Conservation (phyloP, 306 rosid genomes). For the Vigna mungo region DNA sequence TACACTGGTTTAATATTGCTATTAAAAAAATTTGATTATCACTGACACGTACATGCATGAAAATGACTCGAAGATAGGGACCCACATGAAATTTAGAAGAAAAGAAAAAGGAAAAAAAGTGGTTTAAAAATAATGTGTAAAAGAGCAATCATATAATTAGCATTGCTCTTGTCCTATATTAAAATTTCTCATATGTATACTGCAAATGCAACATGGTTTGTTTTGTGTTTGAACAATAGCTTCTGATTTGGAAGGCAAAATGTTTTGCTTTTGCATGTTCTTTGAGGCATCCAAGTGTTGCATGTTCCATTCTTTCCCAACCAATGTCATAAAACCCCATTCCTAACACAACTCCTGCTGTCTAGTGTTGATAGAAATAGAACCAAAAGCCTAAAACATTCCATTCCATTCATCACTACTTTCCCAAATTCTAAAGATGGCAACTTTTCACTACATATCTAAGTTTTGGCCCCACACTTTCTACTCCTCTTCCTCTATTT, state of each 20-base stretch:
- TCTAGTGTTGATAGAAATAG: conserved; percentile 39
- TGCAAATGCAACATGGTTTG: conserved; percentile 41
- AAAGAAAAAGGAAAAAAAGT: no score
- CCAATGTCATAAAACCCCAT: conserved; percentile 63
- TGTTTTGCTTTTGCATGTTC: conserved; percentile 49
- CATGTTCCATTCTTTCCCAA: conserved; percentile 59
- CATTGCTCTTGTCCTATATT: conserved; percentile 9
- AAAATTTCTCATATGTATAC: not conserved
- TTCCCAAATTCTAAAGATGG: conserved; percentile 44
- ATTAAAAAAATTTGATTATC: not conserved
- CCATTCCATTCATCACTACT: conserved; percentile 34
- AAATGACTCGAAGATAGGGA: not conserved
- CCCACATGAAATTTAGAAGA: not conserved
- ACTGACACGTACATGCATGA: not conserved
- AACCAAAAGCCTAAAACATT: conserved; percentile 39
- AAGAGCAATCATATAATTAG: not conserved
- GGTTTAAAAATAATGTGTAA: not conserved
- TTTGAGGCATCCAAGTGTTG: conserved; percentile 48
- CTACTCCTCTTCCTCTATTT: conserved; percentile 17
- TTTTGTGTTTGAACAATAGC: conserved; percentile 12
- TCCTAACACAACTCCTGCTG: conserved; percentile 47
- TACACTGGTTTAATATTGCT: not conserved
- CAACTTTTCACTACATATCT: conserved; percentile 33
- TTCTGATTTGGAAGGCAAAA: conserved; percentile 46
- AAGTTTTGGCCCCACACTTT: conserved; percentile 24